These are phyloP conservation scores for Pisolithus thermaeus DNA, from an alignment of 1,284 basidiomycete species.

Conservation along the genomic window DNA sequence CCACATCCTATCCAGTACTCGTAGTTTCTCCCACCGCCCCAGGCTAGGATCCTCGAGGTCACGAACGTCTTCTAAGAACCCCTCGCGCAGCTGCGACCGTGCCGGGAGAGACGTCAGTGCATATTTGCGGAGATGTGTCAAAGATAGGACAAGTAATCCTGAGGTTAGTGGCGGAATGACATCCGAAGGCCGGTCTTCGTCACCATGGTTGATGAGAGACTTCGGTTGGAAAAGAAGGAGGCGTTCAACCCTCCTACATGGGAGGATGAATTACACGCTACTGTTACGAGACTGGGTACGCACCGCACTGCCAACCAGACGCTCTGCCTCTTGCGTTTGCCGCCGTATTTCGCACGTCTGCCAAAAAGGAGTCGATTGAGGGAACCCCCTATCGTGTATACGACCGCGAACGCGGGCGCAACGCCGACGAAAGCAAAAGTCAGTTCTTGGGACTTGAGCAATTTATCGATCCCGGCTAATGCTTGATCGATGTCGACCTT, in stretches of 20 bases:
- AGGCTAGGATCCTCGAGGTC: slow-evolving; percentile 77
- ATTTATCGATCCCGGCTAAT: slow-evolving; percentile 82
- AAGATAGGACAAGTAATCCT: slow-evolving; percentile 68
- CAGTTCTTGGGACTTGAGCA: slow-evolving; percentile 91
- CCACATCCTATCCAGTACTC: slow-evolving; percentile 88
- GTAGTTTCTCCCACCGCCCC: slow-evolving; percentile 63
- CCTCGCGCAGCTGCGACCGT: slow-evolving; percentile 58
- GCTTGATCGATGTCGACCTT: slow-evolving; percentile 90
- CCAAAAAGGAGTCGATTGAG: slow-evolving; percentile 26
- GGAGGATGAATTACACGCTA: background rate
- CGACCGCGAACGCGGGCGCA: slow-evolving; percentile 80
- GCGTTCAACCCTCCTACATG: slow-evolving; percentile 63
- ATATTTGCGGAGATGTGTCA: slow-evolving; percentile 62
- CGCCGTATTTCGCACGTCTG: slow-evolving; percentile 46
- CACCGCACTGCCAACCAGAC: slow-evolving; percentile 66
- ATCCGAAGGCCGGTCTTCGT: slow-evolving; percentile 13
- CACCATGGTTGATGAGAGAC: slow-evolving; percentile 9
- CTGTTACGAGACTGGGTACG: slow-evolving; percentile 3
- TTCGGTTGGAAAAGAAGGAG: slow-evolving; percentile 52
- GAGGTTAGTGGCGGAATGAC: slow-evolving; percentile 53
- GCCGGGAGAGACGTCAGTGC: slow-evolving; percentile 50
- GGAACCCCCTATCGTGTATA: slow-evolving; percentile 65
- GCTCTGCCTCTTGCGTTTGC: slow-evolving; percentile 38
- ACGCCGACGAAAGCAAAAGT: slow-evolving; percentile 98
- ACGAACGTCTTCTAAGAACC: slow-evolving; percentile 81